Base-by-base conservation (phyloP, 2,329 filamentous ascomycete genomes). In the Aspergillus puulaauensis region DNA sequence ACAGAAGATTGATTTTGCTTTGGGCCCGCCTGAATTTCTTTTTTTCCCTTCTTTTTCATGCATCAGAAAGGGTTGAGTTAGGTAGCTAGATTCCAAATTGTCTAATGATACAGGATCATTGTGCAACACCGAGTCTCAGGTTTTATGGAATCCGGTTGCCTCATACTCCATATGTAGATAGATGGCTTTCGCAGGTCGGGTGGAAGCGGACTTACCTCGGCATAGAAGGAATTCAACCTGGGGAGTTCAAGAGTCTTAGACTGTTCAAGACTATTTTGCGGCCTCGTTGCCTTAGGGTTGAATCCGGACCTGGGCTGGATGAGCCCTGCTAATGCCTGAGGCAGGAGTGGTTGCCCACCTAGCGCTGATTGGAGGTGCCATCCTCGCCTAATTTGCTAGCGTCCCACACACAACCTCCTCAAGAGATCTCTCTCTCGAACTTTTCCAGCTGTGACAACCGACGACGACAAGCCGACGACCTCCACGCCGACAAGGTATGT, bases 401-500 rank as follows among this genome's bases (percentile, higher is more conserved):
- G 73, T 73, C 72, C 72, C 75, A 76, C 74, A 77, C 73, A 77
- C 72, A 74, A 70, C 64, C 64, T 64, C 64, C 59, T 65, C 63
- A 65, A 68, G 58, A 64, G 58, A 63, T 64, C 67, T 70, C 63
- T 61, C 61, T 61, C 63, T 72, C 64, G 66, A 74, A 69, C 68
- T 72, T 72, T 55, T 71, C 67, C 64, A 68, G 65, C 68, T 68
- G 69, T 68, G 72, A 75, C 72, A 71, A 72, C 27, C 27, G 27
- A 31, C 73, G 73, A 76, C 73, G 69, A 74, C 68, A 73, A 74
- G 52, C 67, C 70, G 74, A 75, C 74, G 68, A 75, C 74, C 66
- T 66, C 66, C 71, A 68, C 70, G 73, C 73, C 75, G 74, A 76
- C 75, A 77, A 77, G 75, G 75, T 77, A 73, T 68, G 74, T 66